Evolutionary conservation across 2,329 filamentous ascomycete genomes (phyloP).

Genomic region (Setomelanomma holmii): DNA sequence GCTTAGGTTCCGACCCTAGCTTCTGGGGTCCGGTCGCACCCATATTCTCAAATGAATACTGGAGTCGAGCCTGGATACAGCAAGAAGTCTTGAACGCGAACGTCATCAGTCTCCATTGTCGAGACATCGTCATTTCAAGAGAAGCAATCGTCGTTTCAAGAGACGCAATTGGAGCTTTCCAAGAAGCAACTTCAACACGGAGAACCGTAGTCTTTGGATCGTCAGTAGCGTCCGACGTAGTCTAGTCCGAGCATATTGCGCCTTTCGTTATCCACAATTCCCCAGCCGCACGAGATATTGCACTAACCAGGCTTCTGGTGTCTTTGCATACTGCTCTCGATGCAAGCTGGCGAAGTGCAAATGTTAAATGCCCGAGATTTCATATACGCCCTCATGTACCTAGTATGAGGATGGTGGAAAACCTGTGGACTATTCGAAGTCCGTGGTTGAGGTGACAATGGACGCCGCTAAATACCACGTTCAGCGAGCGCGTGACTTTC

Average conservation of each 20-base stretch:
- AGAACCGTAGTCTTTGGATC: neutral
- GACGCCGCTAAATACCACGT: constrained; percentile 1
- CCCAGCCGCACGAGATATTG: neutral
- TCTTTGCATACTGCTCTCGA: neutral
- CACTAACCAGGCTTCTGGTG: neutral
- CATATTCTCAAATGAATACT: constrained; percentile 5
- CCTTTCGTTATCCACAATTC: neutral
- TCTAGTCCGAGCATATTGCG: neutral
- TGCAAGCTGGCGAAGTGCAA: neutral
- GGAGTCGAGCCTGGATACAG: constrained; percentile 6
- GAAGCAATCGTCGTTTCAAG: neutral
- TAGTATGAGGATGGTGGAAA: constrained; percentile 6
- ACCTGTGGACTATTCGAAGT: constrained; percentile 3
- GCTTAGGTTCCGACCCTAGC: neutral
- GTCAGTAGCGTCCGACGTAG: neutral
- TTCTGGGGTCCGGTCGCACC: constrained; percentile 6
- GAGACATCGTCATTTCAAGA: neutral
- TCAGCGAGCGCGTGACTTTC: neutral
- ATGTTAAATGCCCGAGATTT: constrained; percentile 1
- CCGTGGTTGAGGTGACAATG: neutral
- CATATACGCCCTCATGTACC: constrained; percentile 7
- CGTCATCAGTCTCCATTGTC: neutral
- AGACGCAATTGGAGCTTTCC: neutral
- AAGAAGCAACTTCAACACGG: too few species aligned
- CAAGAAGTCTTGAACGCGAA: constrained; percentile 7